phyloP scores from a whole-genome alignment of 2,329 filamentous ascomycete species.

The Mollisiaceae sp. region DNA sequence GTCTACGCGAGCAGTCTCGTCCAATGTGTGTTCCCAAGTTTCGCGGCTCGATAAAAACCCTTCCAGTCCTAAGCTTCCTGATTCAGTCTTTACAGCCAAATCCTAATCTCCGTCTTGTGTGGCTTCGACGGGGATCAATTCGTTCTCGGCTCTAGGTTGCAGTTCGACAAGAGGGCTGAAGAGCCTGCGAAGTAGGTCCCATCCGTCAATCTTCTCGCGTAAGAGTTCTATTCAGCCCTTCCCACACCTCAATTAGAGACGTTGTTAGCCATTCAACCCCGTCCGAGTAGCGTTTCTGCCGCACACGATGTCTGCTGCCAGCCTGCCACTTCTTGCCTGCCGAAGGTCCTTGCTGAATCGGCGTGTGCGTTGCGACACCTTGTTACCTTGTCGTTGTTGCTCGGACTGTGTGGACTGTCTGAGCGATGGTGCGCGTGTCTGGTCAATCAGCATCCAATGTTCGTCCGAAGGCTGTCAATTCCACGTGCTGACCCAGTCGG shows the following conservation, averaged over 20 bases:
- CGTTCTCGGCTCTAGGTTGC: conserved; percentile 9
- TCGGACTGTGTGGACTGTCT: background rate
- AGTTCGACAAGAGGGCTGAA: conserved; percentile 3
- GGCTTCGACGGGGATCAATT: conserved; percentile 1
- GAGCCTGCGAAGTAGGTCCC: conserved; percentile 1
- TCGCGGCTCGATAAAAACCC: conserved; percentile 6
- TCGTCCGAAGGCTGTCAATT: background rate
- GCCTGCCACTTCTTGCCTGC: background rate
- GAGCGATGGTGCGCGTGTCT: conserved; percentile 3
- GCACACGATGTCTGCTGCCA: conserved; percentile 6
- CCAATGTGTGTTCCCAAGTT: conserved; percentile 3
- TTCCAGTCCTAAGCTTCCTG: background rate
- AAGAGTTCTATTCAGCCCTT: background rate
- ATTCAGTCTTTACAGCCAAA: background rate
- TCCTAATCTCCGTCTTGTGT: conserved; percentile 10
- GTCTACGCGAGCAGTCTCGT: background rate
- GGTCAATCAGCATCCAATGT: background rate
- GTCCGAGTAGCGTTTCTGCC: conserved; percentile 5
- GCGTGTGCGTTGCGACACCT: background rate
- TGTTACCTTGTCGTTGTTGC: background rate
- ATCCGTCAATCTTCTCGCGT: background rate
- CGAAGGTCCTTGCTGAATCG: conserved; percentile 3
- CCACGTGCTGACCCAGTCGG: background rate
- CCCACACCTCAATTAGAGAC: background rate
- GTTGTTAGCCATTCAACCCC: background rate